Evolutionary conservation across 2,329 filamentous ascomycete genomes (phyloP), one percentile per base, ranked within the genome.

Genomic region (Fusarium buharicum): DNA sequence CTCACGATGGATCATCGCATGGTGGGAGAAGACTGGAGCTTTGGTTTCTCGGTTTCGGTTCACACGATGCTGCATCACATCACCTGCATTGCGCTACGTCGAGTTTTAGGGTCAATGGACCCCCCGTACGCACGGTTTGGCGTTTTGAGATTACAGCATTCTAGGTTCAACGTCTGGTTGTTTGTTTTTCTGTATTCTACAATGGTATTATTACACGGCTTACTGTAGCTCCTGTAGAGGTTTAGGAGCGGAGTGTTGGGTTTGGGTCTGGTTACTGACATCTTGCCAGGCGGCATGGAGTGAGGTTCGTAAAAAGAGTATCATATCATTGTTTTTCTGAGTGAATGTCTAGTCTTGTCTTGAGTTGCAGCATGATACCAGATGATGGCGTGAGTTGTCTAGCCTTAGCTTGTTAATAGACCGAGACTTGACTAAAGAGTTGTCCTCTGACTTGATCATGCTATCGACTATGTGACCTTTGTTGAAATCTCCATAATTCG

Each of bases 291-390:
- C 28, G 48, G 55, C 49, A 57, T 44, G 67, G 67, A 60, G 67
- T 68, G 58, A 66, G 56, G 62, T 59, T 64, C 48, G 54, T 61
- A 62, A 69, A 68, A 69, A 63, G 54, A 69, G 49, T 48, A 50
- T 50, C 43, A 46, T 20, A 28, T 28, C 27, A 28, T 28, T 28
- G 27, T 48, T 39, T 50, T 53, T 39, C 55, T 48, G 36, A 66
- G 56, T 65, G 56, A 64, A 53, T 50, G 31, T 39, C 44, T 18
- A 43, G 31, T 22, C 20, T 17, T 50, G 31, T 22, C 20, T n/a
- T 22, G 4, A 22, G 20, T 22, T 24, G 20, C 43, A 54, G 44
- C 37, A 45, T 45, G 44, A 43, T 59, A 50, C 22, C 55, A 46
- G 34, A 31, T 28, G 52, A 46, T 24, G 16, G 43, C 27, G 36